Conservation (phyloP, 345 rosid genomes). For the Arabis hirsuta region DNA sequence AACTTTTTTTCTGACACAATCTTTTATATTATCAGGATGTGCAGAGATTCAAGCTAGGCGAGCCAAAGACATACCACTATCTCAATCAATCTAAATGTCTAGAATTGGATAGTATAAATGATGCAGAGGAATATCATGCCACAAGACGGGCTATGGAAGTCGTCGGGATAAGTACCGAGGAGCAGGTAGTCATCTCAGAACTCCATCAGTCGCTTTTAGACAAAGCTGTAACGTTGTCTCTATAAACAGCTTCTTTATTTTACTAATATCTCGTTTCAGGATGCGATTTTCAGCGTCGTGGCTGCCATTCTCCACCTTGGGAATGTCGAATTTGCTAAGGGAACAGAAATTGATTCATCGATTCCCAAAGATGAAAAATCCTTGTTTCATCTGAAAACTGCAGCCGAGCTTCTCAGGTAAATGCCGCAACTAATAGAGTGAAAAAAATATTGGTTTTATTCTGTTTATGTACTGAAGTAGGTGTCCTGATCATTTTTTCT, state of each 20-base stretch:
- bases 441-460: slow-evolving; percentile 24
- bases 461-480: slow-evolving; percentile 19
- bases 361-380: slow-evolving; percentile 90
- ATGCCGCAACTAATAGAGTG: slow-evolving; percentile 23
- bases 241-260: slow-evolving; percentile 8
- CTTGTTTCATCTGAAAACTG: slow-evolving; percentile 81
- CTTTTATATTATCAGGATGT: slow-evolving; percentile 56
- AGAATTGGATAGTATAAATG: slow-evolving; percentile 83
- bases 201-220: slow-evolving; percentile 21
- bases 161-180: slow-evolving; percentile 84
- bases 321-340: slow-evolving; percentile 85
- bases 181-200: slow-evolving; percentile 63
- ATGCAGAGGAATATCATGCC: slow-evolving; percentile 79
- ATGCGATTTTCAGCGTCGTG: slow-evolving; percentile 74
- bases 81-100: slow-evolving; percentile 93
- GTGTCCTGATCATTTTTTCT: slow-evolving; percentile 10
- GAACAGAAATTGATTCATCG: slow-evolving; percentile 87
- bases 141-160: slow-evolving; percentile 95
- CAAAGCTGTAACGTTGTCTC: slow-evolving; percentile 32
- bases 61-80: slow-evolving; percentile 86
- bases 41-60: slow-evolving; percentile 70
- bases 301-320: slow-evolving; percentile 98
- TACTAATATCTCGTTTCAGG: slow-evolving; percentile 38
- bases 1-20: slow-evolving; percentile 8
- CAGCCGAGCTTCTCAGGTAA: slow-evolving; percentile 89